Base-by-base conservation (phyloP, 768 basidiomycete species). In the Crassisporium funariophilum region DNA sequence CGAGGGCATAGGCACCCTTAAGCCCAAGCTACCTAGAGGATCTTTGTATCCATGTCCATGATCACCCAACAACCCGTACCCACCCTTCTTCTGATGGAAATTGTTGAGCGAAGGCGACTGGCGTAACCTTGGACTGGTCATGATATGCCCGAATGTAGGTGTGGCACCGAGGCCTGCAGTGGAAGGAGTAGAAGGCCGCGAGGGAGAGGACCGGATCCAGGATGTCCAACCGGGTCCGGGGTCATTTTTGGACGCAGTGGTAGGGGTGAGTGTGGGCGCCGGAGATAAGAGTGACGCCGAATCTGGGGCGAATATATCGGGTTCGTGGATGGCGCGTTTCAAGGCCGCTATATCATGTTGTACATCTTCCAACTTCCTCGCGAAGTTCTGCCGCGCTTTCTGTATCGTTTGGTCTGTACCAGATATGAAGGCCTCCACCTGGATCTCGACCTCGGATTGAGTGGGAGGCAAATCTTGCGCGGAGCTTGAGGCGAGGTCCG, bases 321-420 rank as follows among this genome's bases (percentile, higher is more conserved):
- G 62, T 38, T 79, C 81, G 52, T 87, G 75, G 23, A 84, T 54
- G 0, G 74, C 74, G 10, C 72, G 71, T 61, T 90, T 89, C 49
- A 91, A 66, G 5, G 74, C 73, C 0, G 84, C 84, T 35, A 91
- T 82, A 60, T 92, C 90, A 50, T 91, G 86, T 50, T 87, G 73
- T 15, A 90, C 74, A 55, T 91, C 85, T 16, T 78, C 83, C 47
- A 90, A 62, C 62, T 90, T 91, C 33, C 68, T 69, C 39, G 60
- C 56, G 52, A 91, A 83, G 25, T 57, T 69, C 17, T 70, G 71
- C 41, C 64, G 53, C 0, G 82, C 78, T 35, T 72, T 78, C 34
- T 64, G 51, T 20, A 84, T 74, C 1, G 63, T 60, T 15, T 67
- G 57, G 25, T 83, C 79, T 0, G 73, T 70, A 0, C 85, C 84